These are phyloP conservation scores for Ganoderma sp. DNA, from an alignment of 1,284 basidiomycete species.

Conservation along the genomic window DNA sequence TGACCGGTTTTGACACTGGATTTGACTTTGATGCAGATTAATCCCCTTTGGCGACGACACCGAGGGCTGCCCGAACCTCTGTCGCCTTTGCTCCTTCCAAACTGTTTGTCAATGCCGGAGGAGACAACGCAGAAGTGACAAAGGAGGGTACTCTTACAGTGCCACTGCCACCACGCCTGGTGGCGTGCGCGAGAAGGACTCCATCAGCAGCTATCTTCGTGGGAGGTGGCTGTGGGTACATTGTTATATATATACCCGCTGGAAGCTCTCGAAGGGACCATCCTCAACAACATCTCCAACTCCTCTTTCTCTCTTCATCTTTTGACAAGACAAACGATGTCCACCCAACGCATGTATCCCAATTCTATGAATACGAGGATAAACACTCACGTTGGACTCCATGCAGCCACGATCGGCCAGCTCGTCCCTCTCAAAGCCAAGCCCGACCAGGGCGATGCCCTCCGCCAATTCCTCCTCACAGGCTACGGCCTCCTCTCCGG, in stretches of 20 bases:
- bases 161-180: neutral
- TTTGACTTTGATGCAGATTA: neutral
- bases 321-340: too few relatives aligned
- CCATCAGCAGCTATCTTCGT: neutral
- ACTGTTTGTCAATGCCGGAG: neutral
- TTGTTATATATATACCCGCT: conserved; percentile 2
- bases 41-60: neutral
- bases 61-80: neutral
- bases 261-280: too few relatives aligned
- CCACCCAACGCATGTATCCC: conserved; percentile 18
- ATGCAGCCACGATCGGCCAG: conserved; percentile 37
- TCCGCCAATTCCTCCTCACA: conserved; percentile 42
- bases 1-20: neutral
- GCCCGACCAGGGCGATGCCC: conserved; percentile 34
- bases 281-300: too few relatives aligned
- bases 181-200: conserved; percentile 3
- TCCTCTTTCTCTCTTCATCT: too few relatives aligned
- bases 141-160: neutral
- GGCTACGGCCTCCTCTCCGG: conserved; percentile 42
- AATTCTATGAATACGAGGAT: neutral
- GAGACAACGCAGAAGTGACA: neutral
- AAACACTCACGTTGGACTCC: conserved; percentile 2
- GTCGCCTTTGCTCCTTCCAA: neutral
- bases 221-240: conserved; percentile 9
- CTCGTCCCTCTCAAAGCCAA: conserved; percentile 48